A percentile compares a stretch with the other conserved stretches of the same genome.
phyloP scores from a whole-genome alignment of 2,329 filamentous ascomycete genomes.

The Ophiostoma ips region DNA sequence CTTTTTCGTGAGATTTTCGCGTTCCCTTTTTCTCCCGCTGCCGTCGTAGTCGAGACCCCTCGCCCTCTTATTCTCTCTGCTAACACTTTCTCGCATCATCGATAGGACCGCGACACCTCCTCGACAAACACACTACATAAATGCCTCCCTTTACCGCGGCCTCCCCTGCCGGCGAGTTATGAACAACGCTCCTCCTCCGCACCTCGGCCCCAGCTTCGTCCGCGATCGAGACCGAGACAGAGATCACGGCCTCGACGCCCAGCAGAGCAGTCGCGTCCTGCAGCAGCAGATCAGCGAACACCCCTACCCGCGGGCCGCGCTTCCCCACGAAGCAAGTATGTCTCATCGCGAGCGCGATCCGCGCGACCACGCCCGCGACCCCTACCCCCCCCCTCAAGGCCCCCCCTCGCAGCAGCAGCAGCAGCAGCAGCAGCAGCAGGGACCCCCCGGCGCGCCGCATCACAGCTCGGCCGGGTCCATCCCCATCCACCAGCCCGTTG shows the following conservation, averaged over 20 bases:
- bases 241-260: constrained; percentile 22
- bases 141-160: constrained; percentile 6
- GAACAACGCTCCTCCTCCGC: constrained; percentile 29
- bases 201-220: constrained; percentile 32
- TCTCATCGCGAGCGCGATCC: constrained; percentile 45
- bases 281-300: constrained; percentile 23
- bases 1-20: background rate
- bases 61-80: background rate
- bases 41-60: background rate
- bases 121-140: background rate
- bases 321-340: constrained; percentile 28
- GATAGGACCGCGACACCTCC: background rate
- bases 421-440: constrained; percentile 11
- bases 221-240: constrained; percentile 31
- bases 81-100: background rate
- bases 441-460: constrained; percentile 42
- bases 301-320: background rate
- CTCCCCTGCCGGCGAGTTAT: constrained; percentile 18
- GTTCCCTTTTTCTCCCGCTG: background rate
- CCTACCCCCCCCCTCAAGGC: constrained; percentile 28
- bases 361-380: constrained; percentile 48
- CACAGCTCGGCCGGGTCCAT: constrained; percentile 82
- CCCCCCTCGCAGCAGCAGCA: constrained; percentile 2
- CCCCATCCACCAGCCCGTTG: constrained; percentile 87
- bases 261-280: constrained; percentile 16